A percentile compares a stretch with the other conserved stretches of the same genome.
These are phyloP conservation scores for Sugiyamaella japonica DNA, from an alignment of 1,139 yeast species.

Conservation along the genomic window DNA sequence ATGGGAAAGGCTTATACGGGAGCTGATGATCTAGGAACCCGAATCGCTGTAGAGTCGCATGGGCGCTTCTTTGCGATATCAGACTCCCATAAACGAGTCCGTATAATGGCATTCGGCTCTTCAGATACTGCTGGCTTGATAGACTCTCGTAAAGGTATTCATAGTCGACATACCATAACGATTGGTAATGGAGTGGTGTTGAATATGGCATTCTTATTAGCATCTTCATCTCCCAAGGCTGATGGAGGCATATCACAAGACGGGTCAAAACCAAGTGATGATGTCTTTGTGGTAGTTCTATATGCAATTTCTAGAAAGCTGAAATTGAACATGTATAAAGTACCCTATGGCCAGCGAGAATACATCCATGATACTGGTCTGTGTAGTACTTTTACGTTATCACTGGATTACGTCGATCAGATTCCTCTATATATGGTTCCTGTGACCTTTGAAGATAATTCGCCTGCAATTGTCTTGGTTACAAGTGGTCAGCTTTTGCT, in stretches of 20 bases:
- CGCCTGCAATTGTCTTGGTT: slow-evolving; percentile 25
- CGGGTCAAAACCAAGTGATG: neutral
- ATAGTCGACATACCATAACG: slow-evolving; percentile 5
- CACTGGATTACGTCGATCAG: slow-evolving; percentile 12
- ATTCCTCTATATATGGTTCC: slow-evolving; percentile 29
- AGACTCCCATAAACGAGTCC: slow-evolving; percentile 7
- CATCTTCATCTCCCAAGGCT: neutral
- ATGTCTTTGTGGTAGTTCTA: slow-evolving; percentile 9
- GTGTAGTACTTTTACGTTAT: slow-evolving; percentile 20
- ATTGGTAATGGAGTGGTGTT: slow-evolving; percentile 6
- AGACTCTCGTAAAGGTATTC: neutral
- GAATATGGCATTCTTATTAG: slow-evolving; percentile 10
- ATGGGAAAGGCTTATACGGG: slow-evolving; percentile 4
- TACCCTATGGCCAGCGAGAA: slow-evolving; percentile 12
- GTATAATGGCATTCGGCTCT: slow-evolving; percentile 12
- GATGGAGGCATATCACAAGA: neutral
- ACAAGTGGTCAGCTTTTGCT: slow-evolving; percentile 21
- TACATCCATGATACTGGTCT: slow-evolving; percentile 14
- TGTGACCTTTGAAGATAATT: slow-evolving; percentile 16
- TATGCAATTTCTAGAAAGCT: slow-evolving; percentile 9
- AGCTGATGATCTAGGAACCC: slow-evolving; percentile 11
- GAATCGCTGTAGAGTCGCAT: slow-evolving; percentile 5
- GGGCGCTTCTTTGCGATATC: slow-evolving; percentile 12
- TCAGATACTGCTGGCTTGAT: neutral
- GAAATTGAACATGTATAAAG: slow-evolving; percentile 14